These are phyloP conservation scores for Ambrosiella cleistominuta DNA, from an alignment of 2,329 filamentous ascomycete species.

Conservation along the genomic window DNA sequence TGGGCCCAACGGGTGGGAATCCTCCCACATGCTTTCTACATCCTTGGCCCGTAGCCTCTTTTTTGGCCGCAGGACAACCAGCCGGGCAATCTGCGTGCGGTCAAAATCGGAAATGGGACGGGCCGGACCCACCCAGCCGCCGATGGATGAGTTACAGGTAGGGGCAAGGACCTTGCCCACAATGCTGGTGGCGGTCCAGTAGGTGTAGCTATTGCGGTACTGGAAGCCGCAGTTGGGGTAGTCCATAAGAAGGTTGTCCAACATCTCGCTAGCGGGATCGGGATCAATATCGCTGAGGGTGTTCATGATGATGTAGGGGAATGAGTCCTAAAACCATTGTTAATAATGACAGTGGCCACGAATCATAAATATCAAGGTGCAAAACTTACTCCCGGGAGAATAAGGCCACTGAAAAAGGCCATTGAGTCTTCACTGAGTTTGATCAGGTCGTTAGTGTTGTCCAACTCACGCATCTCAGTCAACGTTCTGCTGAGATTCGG, in stretches of 20 bases:
- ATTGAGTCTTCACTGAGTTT: conserved; percentile 51
- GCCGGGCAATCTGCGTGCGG: conserved; percentile 51
- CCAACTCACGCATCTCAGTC: conserved; percentile 41
- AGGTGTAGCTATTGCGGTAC: conserved; percentile 56
- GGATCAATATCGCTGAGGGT: conserved; percentile 58
- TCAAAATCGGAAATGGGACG: conserved; percentile 49
- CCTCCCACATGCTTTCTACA: conserved; percentile 45
- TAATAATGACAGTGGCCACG: conserved; percentile 4
- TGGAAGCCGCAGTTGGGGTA: conserved; percentile 57
- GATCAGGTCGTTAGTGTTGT: conserved; percentile 39
- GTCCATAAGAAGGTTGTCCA: conserved; percentile 50
- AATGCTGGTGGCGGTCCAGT: conserved; percentile 56
- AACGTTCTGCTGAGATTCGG: conserved; percentile 51
- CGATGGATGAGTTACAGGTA: conserved; percentile 46
- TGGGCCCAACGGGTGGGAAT: conserved; percentile 53
- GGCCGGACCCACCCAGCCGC: conserved; percentile 59
- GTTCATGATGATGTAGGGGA: conserved; percentile 65
- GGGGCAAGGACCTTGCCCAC: conserved; percentile 60
- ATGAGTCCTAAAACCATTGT: conserved; percentile 28
- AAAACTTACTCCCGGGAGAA: conserved; percentile 46
- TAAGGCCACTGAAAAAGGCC: conserved; percentile 60
- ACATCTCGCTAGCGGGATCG: conserved; percentile 44
- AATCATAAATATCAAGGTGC: neutral
- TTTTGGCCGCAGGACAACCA: conserved; percentile 41
- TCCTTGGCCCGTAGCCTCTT: conserved; percentile 40